Evolutionary conservation across 2,329 filamentous ascomycete species (phyloP).

Genomic region (Ceratocystis harringtonii): DNA sequence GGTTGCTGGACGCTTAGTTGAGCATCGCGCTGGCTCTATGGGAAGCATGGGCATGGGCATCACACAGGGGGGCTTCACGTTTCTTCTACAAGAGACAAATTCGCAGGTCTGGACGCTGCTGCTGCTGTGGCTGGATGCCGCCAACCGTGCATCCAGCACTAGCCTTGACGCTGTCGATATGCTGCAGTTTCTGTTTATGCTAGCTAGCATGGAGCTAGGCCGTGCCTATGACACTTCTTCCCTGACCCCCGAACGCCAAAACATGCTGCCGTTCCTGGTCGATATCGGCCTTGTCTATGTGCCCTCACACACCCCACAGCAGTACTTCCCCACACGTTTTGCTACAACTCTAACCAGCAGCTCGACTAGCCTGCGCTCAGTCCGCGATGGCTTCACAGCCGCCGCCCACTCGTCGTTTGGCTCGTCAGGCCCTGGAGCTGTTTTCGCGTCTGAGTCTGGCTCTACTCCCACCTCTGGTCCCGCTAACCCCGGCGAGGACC

Average conservation of each 20-base stretch:
- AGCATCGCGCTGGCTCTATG: constrained; percentile 30
- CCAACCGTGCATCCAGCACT: constrained; percentile 41
- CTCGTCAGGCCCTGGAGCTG: constrained; percentile 23
- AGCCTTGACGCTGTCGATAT: constrained; percentile 84
- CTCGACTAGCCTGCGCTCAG: constrained; percentile 53
- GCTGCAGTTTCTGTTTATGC: constrained; percentile 87
- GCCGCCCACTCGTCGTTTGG: constrained; percentile 34
- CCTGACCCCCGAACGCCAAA: constrained; percentile 63
- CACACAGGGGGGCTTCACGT: constrained; percentile 86
- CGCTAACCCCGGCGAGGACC: constrained; percentile 29
- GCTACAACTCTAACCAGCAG: constrained; percentile 88
- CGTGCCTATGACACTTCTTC: constrained; percentile 78
- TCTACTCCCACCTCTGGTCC: constrained; percentile 31
- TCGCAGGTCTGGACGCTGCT: constrained; percentile 94
- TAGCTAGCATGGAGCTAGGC: constrained; percentile 83
- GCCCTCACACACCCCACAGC: constrained; percentile 39
- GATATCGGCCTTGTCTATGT: constrained; percentile 89
- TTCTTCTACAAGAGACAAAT: constrained; percentile 86
- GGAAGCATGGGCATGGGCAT: constrained; percentile 58
- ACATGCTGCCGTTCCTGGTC: constrained; percentile 79
- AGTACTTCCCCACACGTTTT: constrained; percentile 80
- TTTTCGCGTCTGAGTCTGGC: too few species aligned
- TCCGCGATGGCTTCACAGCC: constrained; percentile 52
- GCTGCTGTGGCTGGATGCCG: constrained; percentile 81
- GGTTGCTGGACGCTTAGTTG: constrained; percentile 65